Base-by-base conservation (phyloP, 2,329 filamentous ascomycete genomes). In the Microdochium paspali region DNA sequence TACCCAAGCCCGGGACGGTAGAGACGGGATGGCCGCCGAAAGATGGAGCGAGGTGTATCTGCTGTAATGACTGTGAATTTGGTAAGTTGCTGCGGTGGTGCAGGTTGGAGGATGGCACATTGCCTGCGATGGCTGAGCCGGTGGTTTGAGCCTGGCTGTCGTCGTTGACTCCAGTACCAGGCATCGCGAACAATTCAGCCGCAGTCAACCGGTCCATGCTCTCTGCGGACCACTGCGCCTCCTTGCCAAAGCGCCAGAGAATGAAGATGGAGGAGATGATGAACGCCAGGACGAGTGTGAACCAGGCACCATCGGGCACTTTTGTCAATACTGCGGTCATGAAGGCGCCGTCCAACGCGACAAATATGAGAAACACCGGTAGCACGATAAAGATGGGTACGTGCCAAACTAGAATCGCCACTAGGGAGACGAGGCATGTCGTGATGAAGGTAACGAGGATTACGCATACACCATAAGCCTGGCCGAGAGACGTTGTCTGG, bases 241-340 rank as follows among this genome's bases (percentile, higher is more conserved):
- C 83, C 60, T 89, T 88, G n/a, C 85, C 85, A 54, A 79, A 89
- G 24, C 85, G 76, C 85, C 85, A 89, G 10, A 87, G 70, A 1
- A 86, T 71, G 56, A 89, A 84, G 40, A 87, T 62, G 30, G 63
- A 67, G 0, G 80, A 74, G 2, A 88, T 71, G 4, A 84, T 64
- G 7, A 68, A 65, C 1, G 82, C 74, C 9, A 89, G 68, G 0
- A 78, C 66, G 1, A 88, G 64, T 0, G 85, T 88, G 58, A 89
- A 86, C 85, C 85, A 89, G 2, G 82, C 85, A 2, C 85, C 85
- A 15, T 80, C 70, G 0, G 85, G 84, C 0, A 89, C 79, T 58
- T 89, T 89, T 42, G 71, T 80, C 2, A 88, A 67, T 0, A 82
- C 77, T 0, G 84, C 77, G 0, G 81, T 82, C 7, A 88, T 68